Percentiles rank a stretch among this genome's conserved stretches.
phyloP scores from a whole-genome alignment of 2,329 filamentous ascomycete species.

The Alternaria triticina region DNA sequence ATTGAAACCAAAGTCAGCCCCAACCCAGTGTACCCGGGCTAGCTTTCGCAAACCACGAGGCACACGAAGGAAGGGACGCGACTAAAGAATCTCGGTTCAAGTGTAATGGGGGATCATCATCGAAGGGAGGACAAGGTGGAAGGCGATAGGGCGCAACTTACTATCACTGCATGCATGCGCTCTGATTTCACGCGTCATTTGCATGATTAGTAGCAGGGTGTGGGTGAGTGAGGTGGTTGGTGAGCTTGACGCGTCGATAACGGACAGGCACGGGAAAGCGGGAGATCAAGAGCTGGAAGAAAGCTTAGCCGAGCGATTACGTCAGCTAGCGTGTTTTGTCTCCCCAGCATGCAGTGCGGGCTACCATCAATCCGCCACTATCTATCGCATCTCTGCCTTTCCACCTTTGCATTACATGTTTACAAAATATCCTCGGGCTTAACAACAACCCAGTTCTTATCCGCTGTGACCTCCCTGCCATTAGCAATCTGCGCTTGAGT shows the following conservation, averaged over 20 bases:
- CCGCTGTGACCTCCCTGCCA: constrained; percentile 34
- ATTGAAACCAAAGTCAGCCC: constrained; percentile 9
- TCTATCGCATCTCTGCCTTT: background rate
- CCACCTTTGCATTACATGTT: background rate
- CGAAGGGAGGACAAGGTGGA: background rate
- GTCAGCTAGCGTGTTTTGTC: constrained; percentile 5
- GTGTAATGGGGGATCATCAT: constrained; percentile 22
- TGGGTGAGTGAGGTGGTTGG: background rate
- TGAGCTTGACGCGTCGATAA: background rate
- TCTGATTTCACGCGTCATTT: background rate
- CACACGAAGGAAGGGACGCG: background rate
- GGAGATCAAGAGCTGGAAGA: background rate
- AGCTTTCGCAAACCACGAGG: constrained; percentile 15
- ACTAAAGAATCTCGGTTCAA: constrained; percentile 18
- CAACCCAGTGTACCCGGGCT: constrained; percentile 10
- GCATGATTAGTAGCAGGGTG: background rate
- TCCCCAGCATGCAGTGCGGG: background rate
- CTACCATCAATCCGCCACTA: background rate
- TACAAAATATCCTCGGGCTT: constrained; percentile 37
- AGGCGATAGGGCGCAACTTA: background rate
- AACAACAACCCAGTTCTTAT: constrained; percentile 42
- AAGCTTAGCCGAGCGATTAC: constrained; percentile 5
- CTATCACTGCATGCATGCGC: background rate
- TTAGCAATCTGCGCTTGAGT: constrained; percentile 34
- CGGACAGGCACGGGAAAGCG: background rate